phyloP scores from a whole-genome alignment of 345 rosid species.

The Nephelium lappaceum region DNA sequence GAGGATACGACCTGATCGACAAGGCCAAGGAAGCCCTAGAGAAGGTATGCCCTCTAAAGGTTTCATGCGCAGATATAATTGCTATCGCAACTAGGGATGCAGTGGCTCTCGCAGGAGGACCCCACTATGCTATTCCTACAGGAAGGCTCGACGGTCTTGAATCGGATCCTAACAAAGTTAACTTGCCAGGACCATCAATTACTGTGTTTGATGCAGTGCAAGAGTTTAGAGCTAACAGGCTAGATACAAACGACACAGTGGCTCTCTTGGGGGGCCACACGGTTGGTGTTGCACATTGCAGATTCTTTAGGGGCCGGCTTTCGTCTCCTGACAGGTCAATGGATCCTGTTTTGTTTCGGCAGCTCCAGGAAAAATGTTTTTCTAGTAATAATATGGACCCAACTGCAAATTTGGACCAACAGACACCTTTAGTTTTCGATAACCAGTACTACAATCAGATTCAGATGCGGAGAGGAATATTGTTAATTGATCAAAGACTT shows the following conservation, averaged over 20 bases:
- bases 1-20: constrained; percentile 65
- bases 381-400: constrained; percentile 34
- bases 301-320: constrained; percentile 54
- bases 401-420: constrained; percentile 55
- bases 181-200: constrained; percentile 58
- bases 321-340: constrained; percentile 38
- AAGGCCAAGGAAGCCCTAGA: constrained; percentile 55
- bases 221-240: constrained; percentile 41
- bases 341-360: constrained; percentile 42
- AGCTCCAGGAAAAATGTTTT: constrained; percentile 41
- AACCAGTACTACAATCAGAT: constrained; percentile 52
- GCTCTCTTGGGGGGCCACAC: constrained; percentile 77
- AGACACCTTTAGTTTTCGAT: constrained; percentile 48
- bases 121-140: constrained; percentile 45
- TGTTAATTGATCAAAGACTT: constrained; percentile 61
- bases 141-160: constrained; percentile 66
- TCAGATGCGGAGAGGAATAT: constrained; percentile 46
- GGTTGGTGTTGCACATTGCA: constrained; percentile 66
- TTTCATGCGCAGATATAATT: constrained; percentile 75
- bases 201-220: constrained; percentile 40
- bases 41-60: constrained; percentile 48
- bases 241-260: constrained; percentile 55
- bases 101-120: constrained; percentile 57
- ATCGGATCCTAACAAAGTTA: constrained; percentile 46
- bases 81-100: constrained; percentile 67